Base-by-base conservation (phyloP, 768 basidiomycete genomes). In the Xanthoconium purpureum region DNA sequence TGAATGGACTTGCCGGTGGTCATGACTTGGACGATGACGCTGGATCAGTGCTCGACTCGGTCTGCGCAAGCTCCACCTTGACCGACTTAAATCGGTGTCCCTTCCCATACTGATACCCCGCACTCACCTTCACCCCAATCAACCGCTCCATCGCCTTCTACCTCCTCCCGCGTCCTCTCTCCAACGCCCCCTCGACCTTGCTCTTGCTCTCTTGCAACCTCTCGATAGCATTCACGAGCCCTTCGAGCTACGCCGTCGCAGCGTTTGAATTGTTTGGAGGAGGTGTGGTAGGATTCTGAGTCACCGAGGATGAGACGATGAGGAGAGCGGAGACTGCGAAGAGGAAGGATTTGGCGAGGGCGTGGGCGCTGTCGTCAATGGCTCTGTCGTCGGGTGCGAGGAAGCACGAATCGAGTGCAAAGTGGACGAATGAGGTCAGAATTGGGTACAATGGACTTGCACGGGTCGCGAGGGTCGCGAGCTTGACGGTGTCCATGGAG, bases 281-380 rank as follows among this genome's bases (percentile, higher is more conserved):
- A 87, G 1, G 82, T 79, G n/a, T 11, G 33, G 47, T 28, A n/a
- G n/a, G n/a, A n/a, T n/a, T n/a, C n/a, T n/a, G n/a, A n/a, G n/a
- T n/a, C n/a, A n/a, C n/a, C n/a, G n/a, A n/a, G n/a, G n/a, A n/a
- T 87, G 29, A 92, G 74, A 92, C 56, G 54, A 94, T 92, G 6
- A 94, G 75, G 0, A 71, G 71, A 2, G 87, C 85, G 0, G 91
- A 90, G 3, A 94, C 91, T 18, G 75, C 66, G 66, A 94, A 94
- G 4, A 94, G 79, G 61, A 94, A 94, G 0, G 89, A 89, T 71
- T 94, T 91, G 0, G 91, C 91, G 6, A 94, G 76, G 6, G 85
- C 78, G 61, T 92, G 93, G 15, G 91, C 89, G 20, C 91, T 91
- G 62, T 88, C 91, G 56, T 92, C 89, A 55, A 94, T 88, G 0